Conservation (phyloP, 176 grass and related monocot genomes). For the Poa annua region DNA sequence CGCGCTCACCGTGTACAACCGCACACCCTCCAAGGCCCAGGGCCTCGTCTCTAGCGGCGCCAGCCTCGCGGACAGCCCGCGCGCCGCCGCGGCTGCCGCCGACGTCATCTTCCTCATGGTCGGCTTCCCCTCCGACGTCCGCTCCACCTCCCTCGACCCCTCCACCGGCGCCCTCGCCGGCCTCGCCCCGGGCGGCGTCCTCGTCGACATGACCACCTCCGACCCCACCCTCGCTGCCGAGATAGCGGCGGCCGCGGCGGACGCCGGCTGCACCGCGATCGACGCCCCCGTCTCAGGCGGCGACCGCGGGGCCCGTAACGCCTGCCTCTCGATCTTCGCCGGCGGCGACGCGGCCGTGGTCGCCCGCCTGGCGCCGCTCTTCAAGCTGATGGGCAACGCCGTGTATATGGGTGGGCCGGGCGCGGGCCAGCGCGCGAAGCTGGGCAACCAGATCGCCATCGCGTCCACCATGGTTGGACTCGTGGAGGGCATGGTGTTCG, state of each 20-base stretch:
- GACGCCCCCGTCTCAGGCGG: conserved; percentile 86
- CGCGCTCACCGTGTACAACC: conserved; percentile 82
- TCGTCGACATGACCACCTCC: conserved; percentile 95
- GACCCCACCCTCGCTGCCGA: conserved; percentile 82
- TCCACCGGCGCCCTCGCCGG: conserved; percentile 65
- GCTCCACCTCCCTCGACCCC: conserved; percentile 65
- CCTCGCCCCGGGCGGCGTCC: conserved; percentile 63
- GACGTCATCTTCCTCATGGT: conserved; percentile 98
- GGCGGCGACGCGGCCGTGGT: conserved; percentile 68
- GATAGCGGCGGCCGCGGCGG: conserved; percentile 55
- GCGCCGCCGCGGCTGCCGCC: conserved; percentile 52
- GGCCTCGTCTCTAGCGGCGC: conserved; percentile 65
- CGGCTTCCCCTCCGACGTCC: conserved; percentile 85
- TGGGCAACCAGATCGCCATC: conserved; percentile 95
- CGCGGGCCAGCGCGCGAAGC: conserved; percentile 78
- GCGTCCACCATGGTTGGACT: conserved; percentile 96
- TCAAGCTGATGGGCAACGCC: conserved; percentile 82
- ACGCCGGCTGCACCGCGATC: conserved; percentile 48
- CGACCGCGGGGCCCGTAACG: conserved; percentile 76
- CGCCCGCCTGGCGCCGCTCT: conserved; percentile 62
- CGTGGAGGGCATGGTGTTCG: conserved; percentile 93
- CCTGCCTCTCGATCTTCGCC: conserved; percentile 80
- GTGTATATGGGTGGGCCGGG: conserved; percentile 86
- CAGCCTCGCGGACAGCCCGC: conserved; percentile 50
- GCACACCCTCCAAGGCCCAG: conserved; percentile 71